Evolutionary conservation across 2,329 filamentous ascomycete species (phyloP), one percentile per base, ranked within the genome.

Genomic region (Aspergillus sp.): DNA sequence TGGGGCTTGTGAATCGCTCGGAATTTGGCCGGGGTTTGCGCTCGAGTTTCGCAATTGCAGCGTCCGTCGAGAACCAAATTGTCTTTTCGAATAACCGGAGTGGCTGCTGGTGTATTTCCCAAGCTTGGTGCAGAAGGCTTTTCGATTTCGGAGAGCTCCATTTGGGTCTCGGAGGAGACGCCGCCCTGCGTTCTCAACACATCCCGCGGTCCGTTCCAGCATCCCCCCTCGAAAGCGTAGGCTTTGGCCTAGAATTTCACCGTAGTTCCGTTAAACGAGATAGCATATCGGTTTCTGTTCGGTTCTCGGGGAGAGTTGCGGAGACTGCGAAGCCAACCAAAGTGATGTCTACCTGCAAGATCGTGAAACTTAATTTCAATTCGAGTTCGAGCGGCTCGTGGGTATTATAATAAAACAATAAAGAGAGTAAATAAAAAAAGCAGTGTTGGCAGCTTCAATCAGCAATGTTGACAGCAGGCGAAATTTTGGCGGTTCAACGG

Each of bases 121-220:
- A 55, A 78, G 73, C 43, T 63, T 62, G 23, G 70, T 66, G 60
- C 70, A 70, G 14, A 79, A 63, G n/a, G 69, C 64, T 48, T 69
- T 68, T 60, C 64, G 66, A 51, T 67, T 70, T 62, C 75, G 73
- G 64, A 77, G 63, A n/a, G 70, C 68, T 55, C 68, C 67, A 59
- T 74, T 73, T 53, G 75, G 64, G 61, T 75, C 72, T 62, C 72
- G 73, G 60, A 78, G 68, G 61, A 80, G 68, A 72, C 75, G 74
- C 70, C 77, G 73, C 66, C 78, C 77, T 67, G 77, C 78, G 73
- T 72, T 77, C 70, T 81, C 79, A 69, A 81, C 72, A 68, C 75
- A 79, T 73, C 77, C 73, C 59, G 76, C 73, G 65, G 79, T 75
- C 69, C 79, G 78, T 77, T 81, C 79, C 68, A 82, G 78, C 79